Evolutionary conservation across 108 stramenopile genomes (phyloP), one percentile per base, ranked within the genome.

Genomic region (Parmales sp.): DNA sequence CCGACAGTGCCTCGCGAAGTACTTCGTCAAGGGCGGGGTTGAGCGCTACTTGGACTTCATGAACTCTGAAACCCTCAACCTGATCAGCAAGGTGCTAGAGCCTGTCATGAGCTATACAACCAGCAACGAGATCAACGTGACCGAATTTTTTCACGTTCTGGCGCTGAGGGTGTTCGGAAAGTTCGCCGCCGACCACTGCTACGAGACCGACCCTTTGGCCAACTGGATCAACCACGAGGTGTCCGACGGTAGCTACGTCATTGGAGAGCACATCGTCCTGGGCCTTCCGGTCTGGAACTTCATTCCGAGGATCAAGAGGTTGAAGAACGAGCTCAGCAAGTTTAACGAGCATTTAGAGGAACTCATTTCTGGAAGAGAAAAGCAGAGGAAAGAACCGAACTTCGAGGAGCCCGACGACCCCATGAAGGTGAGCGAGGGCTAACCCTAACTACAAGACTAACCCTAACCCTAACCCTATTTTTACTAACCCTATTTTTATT

Each of bases 221-320:
- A 2, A 20, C 31, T 36, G 23, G 37, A 43, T 75, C 38, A 51
- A 50, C 63, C 39, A 69, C 22, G 2, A 9, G 11, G 39, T 43
- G 37, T 69, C 67, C 38, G 13, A 41, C 26, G 76, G 76, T 0
- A 66, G 64, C 44, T 37, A 38, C 31, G 46, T 68, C 64, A 66
- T 72, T 20, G 76, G 70, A 11, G 38, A 51, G 38, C 39, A 66
- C 64, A 77, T 77, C 20, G 49, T 68, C 18, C 43, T 73, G 11
- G 51, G 50, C 19, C 37, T 72, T 0, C 76, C 76, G 13, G 43
- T 68, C 36, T 64, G 19, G 29, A n/a, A 22, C 29, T 51, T 65
- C 46, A 60, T 77, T 44, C 72, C 72, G 9, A 9, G 38, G 0
- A 68, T 72, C 37, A 28, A 69, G 31, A 18, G 7, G 31, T 16